Base-by-base conservation (phyloP, 2,329 filamentous ascomycete genomes). In the Alternaria sp. region DNA sequence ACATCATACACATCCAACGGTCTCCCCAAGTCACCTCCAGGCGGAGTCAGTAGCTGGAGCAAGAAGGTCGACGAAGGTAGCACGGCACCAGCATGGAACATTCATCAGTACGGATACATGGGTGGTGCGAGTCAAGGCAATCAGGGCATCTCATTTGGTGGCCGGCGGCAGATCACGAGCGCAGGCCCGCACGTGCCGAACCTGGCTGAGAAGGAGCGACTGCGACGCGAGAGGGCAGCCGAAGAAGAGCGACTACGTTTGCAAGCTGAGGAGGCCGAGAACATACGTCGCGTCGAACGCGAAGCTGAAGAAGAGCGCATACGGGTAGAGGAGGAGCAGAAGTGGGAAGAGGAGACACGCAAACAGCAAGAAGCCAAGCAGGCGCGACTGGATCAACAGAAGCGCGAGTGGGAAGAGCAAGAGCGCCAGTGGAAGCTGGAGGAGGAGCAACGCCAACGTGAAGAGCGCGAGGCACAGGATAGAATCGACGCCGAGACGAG, bases 101-200 rank as follows among this genome's bases (percentile, higher is more conserved):
- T 98, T 71, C 92, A 94, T 61, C 96, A 99, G 78, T 99, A 99
- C 77, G 80, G 96, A 8, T 99, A 97, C 81, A 96, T 98, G 91
- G 96, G 96, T 61, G 96, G 96, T 53, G 96, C 96, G 25, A 97
- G 93, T 75, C 96, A 99, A 79, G 95, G 93, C 4, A 98, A 97
- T 73, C 89, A 97, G 65, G 96, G 96, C 18, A 93, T 99, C 71
- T 89, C 92, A 11, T 98, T 98, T 80, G 96, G 96, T 60, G 93
- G 90, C 18, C 88, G 94, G 72, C 89, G 96, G 64, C 96, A 99
- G 82, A 98, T 99, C 77, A 98, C 94, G 9, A 93, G 87, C 72
- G 88, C 93, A 14, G 86, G 88, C 30, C 96, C 96, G 6, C 80
- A 87, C 49, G 93, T 98, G 10, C 94, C 94, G 1, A 95, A 85